A percentile compares a stretch with the other conserved stretches of the same genome.
These are phyloP conservation scores for Exophiala alcalophila DNA, from an alignment of 2,329 filamentous ascomycete genomes.

Conservation along the genomic window DNA sequence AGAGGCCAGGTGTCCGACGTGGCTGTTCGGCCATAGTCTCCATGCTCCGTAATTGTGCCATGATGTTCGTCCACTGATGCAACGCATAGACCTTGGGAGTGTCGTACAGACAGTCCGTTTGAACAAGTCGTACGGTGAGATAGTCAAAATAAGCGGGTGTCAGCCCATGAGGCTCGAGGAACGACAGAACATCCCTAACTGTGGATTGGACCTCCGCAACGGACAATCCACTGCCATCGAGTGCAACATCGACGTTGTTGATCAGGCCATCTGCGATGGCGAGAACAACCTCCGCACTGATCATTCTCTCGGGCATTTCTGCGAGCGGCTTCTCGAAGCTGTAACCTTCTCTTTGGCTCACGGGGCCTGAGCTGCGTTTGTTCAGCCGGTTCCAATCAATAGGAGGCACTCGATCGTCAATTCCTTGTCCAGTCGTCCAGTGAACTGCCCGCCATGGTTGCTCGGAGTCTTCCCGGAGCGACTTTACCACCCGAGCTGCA, in stretches of 20 bases:
- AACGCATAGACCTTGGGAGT: constrained; percentile 46
- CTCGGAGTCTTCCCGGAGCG: constrained; percentile 33
- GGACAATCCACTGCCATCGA: constrained; percentile 16
- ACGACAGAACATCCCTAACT: constrained; percentile 44
- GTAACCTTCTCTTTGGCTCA: constrained; percentile 23
- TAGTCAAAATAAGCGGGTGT: constrained; percentile 36
- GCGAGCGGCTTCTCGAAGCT: constrained; percentile 34
- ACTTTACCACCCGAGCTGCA: constrained; percentile 40
- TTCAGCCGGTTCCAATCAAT: constrained; percentile 24
- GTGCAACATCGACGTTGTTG: constrained; percentile 43
- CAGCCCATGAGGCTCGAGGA: constrained; percentile 34
- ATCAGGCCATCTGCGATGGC: constrained; percentile 54
- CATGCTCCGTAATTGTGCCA: constrained; percentile 10
- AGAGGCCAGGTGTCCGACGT: constrained; percentile 3
- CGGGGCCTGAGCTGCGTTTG: constrained; percentile 14
- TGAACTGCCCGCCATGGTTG: constrained; percentile 42
- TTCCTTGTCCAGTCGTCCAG: constrained; percentile 33
- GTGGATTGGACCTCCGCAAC: constrained; percentile 2
- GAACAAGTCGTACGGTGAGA: constrained; percentile 50
- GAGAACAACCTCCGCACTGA: constrained; percentile 58
- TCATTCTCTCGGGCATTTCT: constrained; percentile 46
- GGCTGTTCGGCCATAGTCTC: constrained; percentile 1
- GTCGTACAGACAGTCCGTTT: constrained; percentile 47
- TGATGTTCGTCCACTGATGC: constrained; percentile 26
- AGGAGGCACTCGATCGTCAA: constrained; percentile 3